phyloP scores from a whole-genome alignment of 2,329 filamentous ascomycete species.

The Sporothrix luriei region DNA sequence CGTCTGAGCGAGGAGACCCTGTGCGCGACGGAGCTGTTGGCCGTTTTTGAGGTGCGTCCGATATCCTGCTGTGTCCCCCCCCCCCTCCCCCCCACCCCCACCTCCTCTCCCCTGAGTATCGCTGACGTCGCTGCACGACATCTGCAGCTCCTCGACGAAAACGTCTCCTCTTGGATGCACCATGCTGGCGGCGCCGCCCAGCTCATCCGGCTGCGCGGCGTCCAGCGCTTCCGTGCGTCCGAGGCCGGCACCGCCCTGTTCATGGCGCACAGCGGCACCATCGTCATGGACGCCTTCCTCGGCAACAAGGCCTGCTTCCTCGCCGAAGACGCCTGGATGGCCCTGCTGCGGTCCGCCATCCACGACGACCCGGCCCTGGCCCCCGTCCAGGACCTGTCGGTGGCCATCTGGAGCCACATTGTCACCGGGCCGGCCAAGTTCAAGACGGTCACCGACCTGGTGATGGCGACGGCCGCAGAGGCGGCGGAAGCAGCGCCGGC shows the following conservation, averaged over 20 bases:
- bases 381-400: not conserved
- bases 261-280: constrained; percentile 14
- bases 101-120: no score
- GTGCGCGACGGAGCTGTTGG: constrained; percentile 18
- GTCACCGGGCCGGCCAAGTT: constrained; percentile 14
- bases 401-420: constrained; percentile 19
- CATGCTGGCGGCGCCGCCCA: constrained; percentile 15
- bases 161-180: constrained; percentile 20
- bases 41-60: not conserved
- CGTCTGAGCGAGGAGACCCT: constrained; percentile 11
- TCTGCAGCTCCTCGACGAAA: constrained; percentile 9
- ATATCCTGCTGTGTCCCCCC: no score
- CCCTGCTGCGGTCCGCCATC: constrained; percentile 8
- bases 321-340: not conserved
- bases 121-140: no score
- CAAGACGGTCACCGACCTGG: not conserved
- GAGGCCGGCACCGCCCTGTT: constrained; percentile 5
- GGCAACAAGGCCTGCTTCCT: constrained; percentile 22
- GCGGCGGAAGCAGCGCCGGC: no score
- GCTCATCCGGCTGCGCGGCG: constrained; percentile 16
- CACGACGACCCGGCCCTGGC: not conserved
- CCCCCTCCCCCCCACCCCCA: no score
- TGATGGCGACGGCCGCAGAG: not conserved
- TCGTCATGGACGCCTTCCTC: constrained; percentile 20
- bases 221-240: not conserved